Base-by-base conservation (phyloP, 768 basidiomycete species). In the Agrocybe praecox region DNA sequence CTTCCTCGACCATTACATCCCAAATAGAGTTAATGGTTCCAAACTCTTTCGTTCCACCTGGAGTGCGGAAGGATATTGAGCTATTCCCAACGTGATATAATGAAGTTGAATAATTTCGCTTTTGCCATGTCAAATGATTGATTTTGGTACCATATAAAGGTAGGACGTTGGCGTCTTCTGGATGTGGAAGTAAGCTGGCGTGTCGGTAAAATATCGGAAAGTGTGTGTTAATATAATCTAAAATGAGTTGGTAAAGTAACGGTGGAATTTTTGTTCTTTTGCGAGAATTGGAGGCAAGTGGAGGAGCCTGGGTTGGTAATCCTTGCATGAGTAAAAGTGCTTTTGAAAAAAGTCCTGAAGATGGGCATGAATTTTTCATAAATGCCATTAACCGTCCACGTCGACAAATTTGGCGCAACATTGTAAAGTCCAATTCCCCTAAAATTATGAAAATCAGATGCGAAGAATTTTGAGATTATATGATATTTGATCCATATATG, bases 371-470 rank as follows among this genome's bases (percentile, higher is more conserved):
- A 43, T 24, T 29, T 36, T 34, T 45, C 36, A 54, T 11, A 8
- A 58, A 29, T 19, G 49, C 53, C 24, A 43, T 51, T n/a, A 64
- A 54, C 15, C 60, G 45, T 11, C 63, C 62, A 22, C 52, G 55
- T 9, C 58, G 51, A 32, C 62, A 62, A 17, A 65, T 57, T 44
- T 67, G 59, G 14, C 56, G 45, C 9, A 67, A 49, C 63, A 67
- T 66, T 8, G 66, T 67, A 15, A 63, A 62, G 46, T 67, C 62
- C 46, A 67, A 42, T 23, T 67, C 64, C 57, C 66, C 64, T 67
- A 26, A 34, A 10, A 52, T 3, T 40, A 34, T n/a, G n/a, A n/a
- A n/a, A n/a, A n/a, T n/a, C n/a, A n/a, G n/a, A n/a, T n/a, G n/a
- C n/a, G n/a, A n/a, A n/a, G 26, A 22, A 40, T 54, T 34, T 2